Base-by-base conservation (phyloP, 2,329 filamentous ascomycete genomes). In the Pseudocercospora fuligena region DNA sequence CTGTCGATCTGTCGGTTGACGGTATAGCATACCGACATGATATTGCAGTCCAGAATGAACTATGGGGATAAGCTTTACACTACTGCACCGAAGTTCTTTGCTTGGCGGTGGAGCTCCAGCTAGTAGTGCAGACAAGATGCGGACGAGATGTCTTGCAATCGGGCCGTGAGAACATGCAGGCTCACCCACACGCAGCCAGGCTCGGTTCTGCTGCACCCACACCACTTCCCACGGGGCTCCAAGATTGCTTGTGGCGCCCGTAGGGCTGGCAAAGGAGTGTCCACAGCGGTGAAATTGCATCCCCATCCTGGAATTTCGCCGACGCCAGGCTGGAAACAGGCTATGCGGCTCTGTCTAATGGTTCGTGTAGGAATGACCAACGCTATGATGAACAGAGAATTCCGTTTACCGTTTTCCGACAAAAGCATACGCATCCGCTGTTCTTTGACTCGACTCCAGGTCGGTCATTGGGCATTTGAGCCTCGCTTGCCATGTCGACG, bases 21-120 rank as follows among this genome's bases (percentile, higher is more conserved):
- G 27, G 27, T 31, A 56, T n/a, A 25, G 51, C 27, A 29, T 23
- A 43, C 9, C 47, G 51, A 33, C 53, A 43, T 63, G 56, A 60
- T 40, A 54, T 66, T 63, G 40, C 16, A 66, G 63, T 65, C 65
- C 61, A 67, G 68, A 64, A 61, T 62, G 60, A 49, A 65, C 65
- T 40, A 49, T 43, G 54, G 27, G 59, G 47, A 60, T 60, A 57
- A 62, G 54, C 31, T 66, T 67, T n/a, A 19, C 63, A 51, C 67
- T 67, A 69, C 60, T 67, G 67, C 61, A 67, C 3, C 14, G 31
- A 58, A 66, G 56, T 51, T 68, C 56, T 33, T n/a, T 16, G 21
- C 16, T 27, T 64, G 64, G 67, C 62, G 59, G 54, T 62, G 56
- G 53, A 49, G 43, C 61, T 61, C 9, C 21, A 59, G 60, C 59